phyloP scores from a whole-genome alignment of 2,329 filamentous ascomycete species.

The Hymenoscyphus occultus region DNA sequence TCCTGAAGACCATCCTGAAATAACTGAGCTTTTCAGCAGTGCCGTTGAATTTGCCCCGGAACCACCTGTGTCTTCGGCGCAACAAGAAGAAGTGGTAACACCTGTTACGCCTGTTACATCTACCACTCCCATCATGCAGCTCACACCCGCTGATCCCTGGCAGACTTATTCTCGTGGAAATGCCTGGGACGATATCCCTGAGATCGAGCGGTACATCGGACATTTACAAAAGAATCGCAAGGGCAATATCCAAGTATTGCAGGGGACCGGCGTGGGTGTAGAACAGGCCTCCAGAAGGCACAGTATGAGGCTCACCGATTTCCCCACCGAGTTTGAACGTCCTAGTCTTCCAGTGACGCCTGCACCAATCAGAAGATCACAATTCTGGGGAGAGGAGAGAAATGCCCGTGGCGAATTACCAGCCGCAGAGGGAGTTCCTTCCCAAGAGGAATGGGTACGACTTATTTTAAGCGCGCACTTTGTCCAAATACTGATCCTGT shows the following conservation, averaged over 20 bases:
- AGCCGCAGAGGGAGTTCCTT: conserved; percentile 76
- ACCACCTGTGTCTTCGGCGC: conserved; percentile 38
- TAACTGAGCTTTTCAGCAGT: conserved; percentile 30
- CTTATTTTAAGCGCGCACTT: conserved; percentile 45
- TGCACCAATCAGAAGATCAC: conserved; percentile 68
- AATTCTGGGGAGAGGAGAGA: conserved; percentile 58
- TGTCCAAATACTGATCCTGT: conserved; percentile 31
- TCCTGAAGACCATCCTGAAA: conserved; percentile 47
- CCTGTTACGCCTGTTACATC: conserved; percentile 40
- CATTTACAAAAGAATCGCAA: conserved; percentile 64
- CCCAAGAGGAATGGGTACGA: conserved; percentile 94
- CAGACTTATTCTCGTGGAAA: conserved; percentile 72
- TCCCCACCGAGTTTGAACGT: conserved; percentile 76
- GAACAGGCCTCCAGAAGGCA: conserved; percentile 39
- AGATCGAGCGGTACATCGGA: conserved; percentile 85
- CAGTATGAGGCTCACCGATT: conserved; percentile 75
- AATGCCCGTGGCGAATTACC: conserved; percentile 61
- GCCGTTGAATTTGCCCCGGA: conserved; percentile 39
- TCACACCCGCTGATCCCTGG: conserved; percentile 61
- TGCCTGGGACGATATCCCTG: conserved; percentile 88
- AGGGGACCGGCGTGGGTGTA: conserved; percentile 35
- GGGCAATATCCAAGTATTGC: conserved; percentile 38
- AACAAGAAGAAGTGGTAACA: conserved; percentile 34
- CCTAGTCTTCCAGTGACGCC: conserved; percentile 90
- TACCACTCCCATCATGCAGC: conserved; percentile 46